Conservation (phyloP, 768 basidiomycete species). For the Trametes cingulata region DNA sequence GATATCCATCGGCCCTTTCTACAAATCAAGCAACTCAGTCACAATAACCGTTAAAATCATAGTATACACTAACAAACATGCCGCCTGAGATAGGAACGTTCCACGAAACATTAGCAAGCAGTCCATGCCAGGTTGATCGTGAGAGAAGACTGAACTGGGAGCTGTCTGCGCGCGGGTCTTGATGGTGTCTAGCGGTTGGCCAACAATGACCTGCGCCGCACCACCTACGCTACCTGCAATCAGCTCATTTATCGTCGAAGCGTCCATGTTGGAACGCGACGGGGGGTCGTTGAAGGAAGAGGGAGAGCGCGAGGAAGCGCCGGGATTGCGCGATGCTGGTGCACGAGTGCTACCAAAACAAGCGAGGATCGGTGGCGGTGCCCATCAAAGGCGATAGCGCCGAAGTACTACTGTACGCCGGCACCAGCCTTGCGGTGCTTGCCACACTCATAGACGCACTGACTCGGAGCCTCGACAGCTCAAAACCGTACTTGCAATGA, state of each 20-base stretch:
- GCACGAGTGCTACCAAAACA: slow-evolving; percentile 5
- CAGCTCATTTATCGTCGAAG: slow-evolving; percentile 77
- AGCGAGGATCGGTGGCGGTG: slow-evolving; percentile 5
- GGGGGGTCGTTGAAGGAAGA: not conserved
- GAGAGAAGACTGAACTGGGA: slow-evolving; percentile 55
- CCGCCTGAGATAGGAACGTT: slow-evolving; percentile 49
- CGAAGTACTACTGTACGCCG: too few species aligned
- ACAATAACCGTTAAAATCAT: too few species aligned
- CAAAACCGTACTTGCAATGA: too few species aligned
- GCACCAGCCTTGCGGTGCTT: not conserved
- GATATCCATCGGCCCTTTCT: slow-evolving; percentile 97
- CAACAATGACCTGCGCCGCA: slow-evolving; percentile 94
- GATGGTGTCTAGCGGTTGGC: slow-evolving; percentile 87
- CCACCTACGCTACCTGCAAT: slow-evolving; percentile 89
- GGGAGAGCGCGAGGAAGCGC: not conserved
- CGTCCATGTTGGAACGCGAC: slow-evolving; percentile 23
- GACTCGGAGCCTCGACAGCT: too few species aligned
- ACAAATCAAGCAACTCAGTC: too few species aligned
- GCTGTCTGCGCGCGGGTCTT: slow-evolving; percentile 89
- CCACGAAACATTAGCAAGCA: slow-evolving; percentile 1
- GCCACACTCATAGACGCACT: too few species aligned
- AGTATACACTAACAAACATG: slow-evolving; percentile 72
- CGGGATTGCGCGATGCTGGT: slow-evolving; percentile 14
- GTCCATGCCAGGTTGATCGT: not conserved
- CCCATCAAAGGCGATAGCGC: too few species aligned